phyloP scores from a whole-genome alignment of 257 asterid genomes.

The Jaltomata sinuosa region DNA sequence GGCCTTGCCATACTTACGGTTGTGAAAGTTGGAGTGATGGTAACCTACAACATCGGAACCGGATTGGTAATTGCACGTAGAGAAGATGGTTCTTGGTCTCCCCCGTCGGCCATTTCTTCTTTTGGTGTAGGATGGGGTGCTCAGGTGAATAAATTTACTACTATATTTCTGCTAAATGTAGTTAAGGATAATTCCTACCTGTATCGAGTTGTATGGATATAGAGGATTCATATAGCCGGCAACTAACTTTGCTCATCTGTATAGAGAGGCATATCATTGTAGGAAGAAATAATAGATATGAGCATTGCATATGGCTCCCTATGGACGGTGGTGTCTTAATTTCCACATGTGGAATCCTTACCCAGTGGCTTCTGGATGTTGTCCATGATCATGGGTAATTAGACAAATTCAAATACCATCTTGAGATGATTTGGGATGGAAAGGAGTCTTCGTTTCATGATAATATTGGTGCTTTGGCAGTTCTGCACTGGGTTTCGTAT shows the following conservation, averaged over 20 bases:
- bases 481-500: neutral
- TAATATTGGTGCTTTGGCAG: neutral
- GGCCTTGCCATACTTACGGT: slow-evolving; percentile 94
- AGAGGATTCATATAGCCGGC: neutral
- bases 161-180: neutral
- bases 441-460: neutral
- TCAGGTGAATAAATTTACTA: slow-evolving; percentile 45
- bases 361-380: neutral
- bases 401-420: neutral
- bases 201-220: neutral
- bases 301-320: neutral
- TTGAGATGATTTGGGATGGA: neutral
- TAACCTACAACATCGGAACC: slow-evolving; percentile 88
- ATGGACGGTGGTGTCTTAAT: neutral
- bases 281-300: neutral
- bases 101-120: slow-evolving; percentile 93
- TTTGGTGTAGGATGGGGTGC: slow-evolving; percentile 99
- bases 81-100: slow-evolving; percentile 98
- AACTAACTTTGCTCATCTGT: neutral
- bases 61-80: slow-evolving; percentile 86
- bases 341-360: neutral
- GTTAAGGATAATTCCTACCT: neutral
- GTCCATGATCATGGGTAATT: neutral
- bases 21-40: slow-evolving; percentile 86
- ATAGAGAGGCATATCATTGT: neutral